These are phyloP conservation scores for Musa itinerans DNA, from an alignment of 176 grass and related monocot species.

Conservation along the genomic window DNA sequence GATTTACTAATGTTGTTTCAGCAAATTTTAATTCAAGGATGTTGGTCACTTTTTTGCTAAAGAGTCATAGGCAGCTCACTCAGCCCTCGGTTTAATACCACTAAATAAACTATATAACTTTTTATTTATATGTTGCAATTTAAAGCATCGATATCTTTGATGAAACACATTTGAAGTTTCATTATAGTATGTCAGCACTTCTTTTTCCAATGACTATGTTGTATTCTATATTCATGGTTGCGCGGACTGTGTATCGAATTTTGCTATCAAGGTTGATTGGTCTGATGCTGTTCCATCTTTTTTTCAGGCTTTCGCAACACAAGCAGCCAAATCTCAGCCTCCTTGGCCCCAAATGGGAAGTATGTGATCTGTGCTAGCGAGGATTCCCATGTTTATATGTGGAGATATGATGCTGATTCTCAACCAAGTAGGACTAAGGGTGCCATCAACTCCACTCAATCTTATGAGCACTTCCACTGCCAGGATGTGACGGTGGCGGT, in stretches of 20 bases:
- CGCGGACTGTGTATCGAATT: neutral
- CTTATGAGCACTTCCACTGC: constrained; percentile 91
- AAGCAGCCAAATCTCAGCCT: constrained; percentile 95
- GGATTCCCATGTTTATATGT: constrained; percentile 89
- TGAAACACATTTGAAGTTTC: too few species aligned
- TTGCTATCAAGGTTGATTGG: neutral
- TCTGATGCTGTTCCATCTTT: neutral
- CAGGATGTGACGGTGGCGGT: constrained; percentile 68
- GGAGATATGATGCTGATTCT: constrained; percentile 79
- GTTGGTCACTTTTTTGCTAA: neutral
- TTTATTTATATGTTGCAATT: neutral
- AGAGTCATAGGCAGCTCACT: neutral
- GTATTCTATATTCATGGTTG: neutral
- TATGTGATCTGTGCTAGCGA: constrained; percentile 89
- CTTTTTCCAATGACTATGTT: neutral
- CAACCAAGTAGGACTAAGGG: constrained; percentile 67
- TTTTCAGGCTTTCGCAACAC: constrained; percentile 86
- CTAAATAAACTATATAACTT: neutral
- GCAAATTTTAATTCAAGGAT: neutral
- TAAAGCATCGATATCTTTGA: neutral
- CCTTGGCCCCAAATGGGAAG: constrained; percentile 75
- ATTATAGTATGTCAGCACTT: too few species aligned
- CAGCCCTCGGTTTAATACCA: neutral
- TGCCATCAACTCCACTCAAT: constrained; percentile 58
- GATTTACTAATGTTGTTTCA: neutral